These are phyloP conservation scores for Aspergillus bombycis DNA, from an alignment of 2,329 filamentous ascomycete species.

Conservation along the genomic window DNA sequence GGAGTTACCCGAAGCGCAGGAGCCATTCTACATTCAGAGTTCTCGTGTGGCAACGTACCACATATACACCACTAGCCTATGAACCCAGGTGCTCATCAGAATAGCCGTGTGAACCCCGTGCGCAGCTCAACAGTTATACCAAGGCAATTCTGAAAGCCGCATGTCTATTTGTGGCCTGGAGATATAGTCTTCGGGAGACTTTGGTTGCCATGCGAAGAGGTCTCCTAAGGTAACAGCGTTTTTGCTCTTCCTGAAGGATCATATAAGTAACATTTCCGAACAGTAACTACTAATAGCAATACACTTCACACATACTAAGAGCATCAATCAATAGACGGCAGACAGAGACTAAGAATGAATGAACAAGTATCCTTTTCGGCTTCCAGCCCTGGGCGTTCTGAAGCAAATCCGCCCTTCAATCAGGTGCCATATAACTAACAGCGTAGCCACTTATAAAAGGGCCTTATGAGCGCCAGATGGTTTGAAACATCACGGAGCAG, in stretches of 20 bases:
- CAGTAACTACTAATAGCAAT: not conserved
- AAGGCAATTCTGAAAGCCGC: too few relatives aligned
- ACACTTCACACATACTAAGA: not conserved
- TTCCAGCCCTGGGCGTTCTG: not conserved
- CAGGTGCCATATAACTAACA: not conserved
- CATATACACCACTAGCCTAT: rapidly evolving
- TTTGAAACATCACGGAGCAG: not conserved
- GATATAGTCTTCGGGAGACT: not conserved
- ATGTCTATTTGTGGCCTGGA: not conserved
- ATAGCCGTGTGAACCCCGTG: not conserved
- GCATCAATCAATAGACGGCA: not conserved
- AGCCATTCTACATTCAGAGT: not conserved
- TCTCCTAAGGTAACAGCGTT: too few relatives aligned
- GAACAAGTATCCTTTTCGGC: not conserved
- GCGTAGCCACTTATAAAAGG: not conserved
- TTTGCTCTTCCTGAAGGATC: not conserved
- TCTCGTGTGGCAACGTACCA: not conserved
- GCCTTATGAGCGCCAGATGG: not conserved
- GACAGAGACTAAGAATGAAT: not conserved
- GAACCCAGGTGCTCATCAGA: too few relatives aligned
- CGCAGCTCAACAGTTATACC: not conserved
- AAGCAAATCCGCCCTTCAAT: not conserved
- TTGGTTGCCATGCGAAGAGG: too few relatives aligned
- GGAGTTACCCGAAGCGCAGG: too few relatives aligned
- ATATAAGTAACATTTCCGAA: not conserved